Base-by-base conservation (phyloP, 495 filamentous ascomycete genomes). In the Xylaria grammica region DNA sequence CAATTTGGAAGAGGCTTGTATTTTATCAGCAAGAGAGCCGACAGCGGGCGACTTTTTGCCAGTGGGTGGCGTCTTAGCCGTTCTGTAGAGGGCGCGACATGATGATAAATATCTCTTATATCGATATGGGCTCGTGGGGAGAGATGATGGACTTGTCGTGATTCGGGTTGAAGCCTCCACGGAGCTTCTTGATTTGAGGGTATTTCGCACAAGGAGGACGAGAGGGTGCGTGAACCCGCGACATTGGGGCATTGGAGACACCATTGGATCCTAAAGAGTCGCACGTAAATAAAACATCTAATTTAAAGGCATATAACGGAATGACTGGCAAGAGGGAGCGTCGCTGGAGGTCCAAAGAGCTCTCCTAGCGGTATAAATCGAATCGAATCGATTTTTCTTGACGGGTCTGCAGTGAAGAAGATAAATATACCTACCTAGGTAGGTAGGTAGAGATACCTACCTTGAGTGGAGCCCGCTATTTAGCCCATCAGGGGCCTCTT, bases 171-270 rank as follows among this genome's bases (percentile, higher is more conserved):
- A 40, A 24, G 49, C n/a, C n/a, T 46, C 44, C 4, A 24, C 40
- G 24, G 55, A 32, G 51, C 36, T 34, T 51, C 46, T 36, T 52
- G 66, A 8, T 26, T 50, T 44, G 42, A 63, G 27, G 42, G 55
- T 50, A 40, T 29, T 64, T 38, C 50, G 55, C 24, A 51, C 38
- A 30, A 65, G 55, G 15, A 62, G 42, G 34, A 68, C 49, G 44
- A 68, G 22, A n/a, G 66, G 55, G 53, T 57, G 56, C 24, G 54
- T 60, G 55, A 65, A 65, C 1, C 63, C 63, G 55, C 54, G 29
- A 27, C 63, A 65, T 45, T 54, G 54, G 27, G 63, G 19, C 15
- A 62, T 34, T n/a, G 49, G 11, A 40, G 60, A 34, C 29, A 40
- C 19, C 60, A 63, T 63, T 48, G 27, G 26, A 17, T 36, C 24